Evolutionary conservation across 176 grass and related monocot genomes (phyloP).

Genomic region (Puccinellia tenuiflora): DNA sequence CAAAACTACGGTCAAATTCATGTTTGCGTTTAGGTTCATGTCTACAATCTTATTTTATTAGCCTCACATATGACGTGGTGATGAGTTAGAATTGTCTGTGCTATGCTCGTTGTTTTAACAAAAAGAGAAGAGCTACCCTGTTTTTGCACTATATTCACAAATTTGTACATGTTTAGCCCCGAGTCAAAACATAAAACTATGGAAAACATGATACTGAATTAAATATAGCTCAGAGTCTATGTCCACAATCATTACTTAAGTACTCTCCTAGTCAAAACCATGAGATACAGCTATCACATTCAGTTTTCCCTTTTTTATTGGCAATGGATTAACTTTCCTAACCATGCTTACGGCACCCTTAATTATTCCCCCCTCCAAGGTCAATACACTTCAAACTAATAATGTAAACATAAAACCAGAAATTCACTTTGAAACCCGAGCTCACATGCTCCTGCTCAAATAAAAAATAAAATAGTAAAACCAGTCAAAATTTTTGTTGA

Average conservation of each 20-base stretch:
- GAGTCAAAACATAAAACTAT: not conserved
- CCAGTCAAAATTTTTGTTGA: too few species aligned
- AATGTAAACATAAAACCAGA: not conserved
- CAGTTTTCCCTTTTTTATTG: not conserved
- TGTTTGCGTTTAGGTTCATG: not conserved
- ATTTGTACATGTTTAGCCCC: not conserved
- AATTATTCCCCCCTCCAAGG: not conserved
- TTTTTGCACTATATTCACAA: not conserved
- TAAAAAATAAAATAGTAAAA: too few species aligned
- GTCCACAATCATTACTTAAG: conserved; percentile 4
- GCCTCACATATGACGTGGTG: not conserved
- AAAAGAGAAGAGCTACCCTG: not conserved
- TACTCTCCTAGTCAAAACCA: conserved; percentile 30
- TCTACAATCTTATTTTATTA: not conserved
- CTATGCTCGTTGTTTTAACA: not conserved
- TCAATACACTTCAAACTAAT: conserved; percentile 31
- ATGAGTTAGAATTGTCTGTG: not conserved
- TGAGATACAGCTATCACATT: not conserved
- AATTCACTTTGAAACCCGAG: too few species aligned
- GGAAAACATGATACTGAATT: not conserved
- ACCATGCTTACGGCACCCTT: not conserved
- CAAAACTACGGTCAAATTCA: not conserved
- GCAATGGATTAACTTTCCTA: not conserved
- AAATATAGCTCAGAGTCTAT: not conserved
- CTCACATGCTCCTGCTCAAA: too few species aligned